These are phyloP conservation scores for Kodamaea leandrae DNA, from an alignment of 805 yeast species.

Conservation along the genomic window DNA sequence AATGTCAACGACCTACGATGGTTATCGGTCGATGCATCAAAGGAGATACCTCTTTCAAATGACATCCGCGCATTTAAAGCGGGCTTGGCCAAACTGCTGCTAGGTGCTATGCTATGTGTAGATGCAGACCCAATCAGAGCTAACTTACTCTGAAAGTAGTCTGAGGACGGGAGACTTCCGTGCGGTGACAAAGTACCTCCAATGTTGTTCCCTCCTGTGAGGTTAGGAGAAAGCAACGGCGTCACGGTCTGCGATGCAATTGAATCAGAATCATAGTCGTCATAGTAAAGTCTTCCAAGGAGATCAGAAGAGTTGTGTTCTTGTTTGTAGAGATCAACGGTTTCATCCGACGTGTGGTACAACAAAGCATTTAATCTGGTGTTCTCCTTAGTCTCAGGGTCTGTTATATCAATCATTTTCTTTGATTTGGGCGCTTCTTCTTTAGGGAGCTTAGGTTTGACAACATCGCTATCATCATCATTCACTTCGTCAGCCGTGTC, in stretches of 20 bases:
- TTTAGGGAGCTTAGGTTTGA: constrained; percentile 4
- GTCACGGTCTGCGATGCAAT: constrained; percentile 17
- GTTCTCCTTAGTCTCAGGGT: constrained; percentile 30
- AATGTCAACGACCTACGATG: constrained; percentile 36
- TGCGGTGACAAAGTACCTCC: not conserved
- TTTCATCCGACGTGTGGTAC: constrained; percentile 38
- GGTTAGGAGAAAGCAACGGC: constrained; percentile 18
- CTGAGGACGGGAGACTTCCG: constrained; percentile 8
- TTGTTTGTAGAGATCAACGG: constrained; percentile 35
- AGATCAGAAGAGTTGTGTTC: constrained; percentile 40
- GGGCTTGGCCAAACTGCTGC: constrained; percentile 12
- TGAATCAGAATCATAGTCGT: constrained; percentile 38
- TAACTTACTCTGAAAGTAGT: constrained; percentile 12
- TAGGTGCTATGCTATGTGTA: constrained; percentile 11
- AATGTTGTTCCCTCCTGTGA: constrained; percentile 5
- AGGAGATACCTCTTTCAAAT: constrained; percentile 40
- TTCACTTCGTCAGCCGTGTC: not conserved
- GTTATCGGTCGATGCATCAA: constrained; percentile 35
- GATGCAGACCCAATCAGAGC: constrained; percentile 11
- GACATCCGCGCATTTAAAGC: constrained; percentile 12
- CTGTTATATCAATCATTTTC: constrained; percentile 2
- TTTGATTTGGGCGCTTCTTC: constrained; percentile 9
- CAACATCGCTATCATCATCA: constrained; percentile 4
- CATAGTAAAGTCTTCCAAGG: constrained; percentile 42
- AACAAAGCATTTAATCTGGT: constrained; percentile 39